phyloP scores from a whole-genome alignment of 1,284 basidiomycete species.

The Leccinum subfulvum region DNA sequence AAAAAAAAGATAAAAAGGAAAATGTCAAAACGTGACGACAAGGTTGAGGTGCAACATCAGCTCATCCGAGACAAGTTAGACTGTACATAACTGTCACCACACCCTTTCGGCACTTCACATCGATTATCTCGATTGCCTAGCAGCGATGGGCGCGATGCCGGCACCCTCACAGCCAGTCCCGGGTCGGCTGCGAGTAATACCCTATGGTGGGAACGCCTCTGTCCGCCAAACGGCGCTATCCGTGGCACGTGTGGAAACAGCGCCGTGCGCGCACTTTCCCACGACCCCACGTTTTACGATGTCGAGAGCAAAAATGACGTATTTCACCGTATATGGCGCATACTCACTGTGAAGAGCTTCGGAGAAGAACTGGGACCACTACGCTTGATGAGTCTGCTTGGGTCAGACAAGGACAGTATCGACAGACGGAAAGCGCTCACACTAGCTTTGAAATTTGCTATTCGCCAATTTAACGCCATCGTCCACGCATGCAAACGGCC shows the following conservation, averaged over 20 bases:
- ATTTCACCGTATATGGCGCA: constrained; percentile 10
- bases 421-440: constrained; percentile 17
- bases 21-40: constrained; percentile 23
- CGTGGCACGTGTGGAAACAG: constrained; percentile 18
- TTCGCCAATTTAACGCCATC: constrained; percentile 6
- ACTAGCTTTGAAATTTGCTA: constrained; percentile 17
- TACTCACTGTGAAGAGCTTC: constrained; percentile 25
- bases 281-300: constrained; percentile 61
- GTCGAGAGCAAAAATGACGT: constrained; percentile 39
- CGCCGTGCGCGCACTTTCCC: constrained; percentile 36
- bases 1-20: constrained; percentile 12
- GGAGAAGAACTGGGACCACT: neutral
- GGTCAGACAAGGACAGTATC: constrained; percentile 5
- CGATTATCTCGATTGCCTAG: constrained; percentile 11
- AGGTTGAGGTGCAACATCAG: constrained; percentile 16
- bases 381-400: constrained; percentile 12
- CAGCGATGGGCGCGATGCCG: constrained; percentile 18
- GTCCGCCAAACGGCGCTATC: constrained; percentile 2
- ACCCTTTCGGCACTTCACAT: constrained; percentile 15
- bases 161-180: constrained; percentile 19
- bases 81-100: constrained; percentile 14
- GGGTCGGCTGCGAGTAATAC: neutral
- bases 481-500: constrained; percentile 5
- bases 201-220: constrained; percentile 8
- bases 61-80: constrained; percentile 30